A percentile compares a stretch with the other conserved stretches of the same genome.
Conservation (phyloP, 805 yeast species). For the Myxozyma nipponensis region DNA sequence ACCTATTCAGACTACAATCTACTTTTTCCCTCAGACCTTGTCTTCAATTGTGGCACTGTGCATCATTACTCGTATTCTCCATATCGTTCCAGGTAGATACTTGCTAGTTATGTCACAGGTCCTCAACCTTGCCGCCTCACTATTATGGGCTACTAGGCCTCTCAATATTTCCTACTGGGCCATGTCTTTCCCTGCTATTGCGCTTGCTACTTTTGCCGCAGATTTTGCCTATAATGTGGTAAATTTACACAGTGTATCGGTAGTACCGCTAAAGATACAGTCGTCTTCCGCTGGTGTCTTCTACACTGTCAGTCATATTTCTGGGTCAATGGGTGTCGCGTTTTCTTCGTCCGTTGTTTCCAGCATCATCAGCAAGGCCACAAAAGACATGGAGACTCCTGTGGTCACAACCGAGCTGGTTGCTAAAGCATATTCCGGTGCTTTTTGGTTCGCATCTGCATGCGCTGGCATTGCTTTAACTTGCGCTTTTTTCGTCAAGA, state of each 20-base stretch:
- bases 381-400: background rate
- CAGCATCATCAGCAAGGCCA: slow-evolving; percentile 26
- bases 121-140: slow-evolving; percentile 39
- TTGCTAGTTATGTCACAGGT: slow-evolving; percentile 39
- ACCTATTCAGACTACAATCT: slow-evolving; percentile 45
- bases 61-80: slow-evolving; percentile 48
- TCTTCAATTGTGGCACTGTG: slow-evolving; percentile 43
- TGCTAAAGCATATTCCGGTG: slow-evolving; percentile 23
- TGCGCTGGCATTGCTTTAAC: slow-evolving; percentile 33
- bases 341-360: slow-evolving; percentile 42
- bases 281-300: slow-evolving; percentile 50
- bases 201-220: slow-evolving; percentile 45
- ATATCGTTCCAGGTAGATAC: slow-evolving; percentile 42
- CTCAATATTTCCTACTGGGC: slow-evolving; percentile 42
- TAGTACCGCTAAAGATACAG: slow-evolving; percentile 42
- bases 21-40: slow-evolving; percentile 45
- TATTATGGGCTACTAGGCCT: slow-evolving; percentile 45
- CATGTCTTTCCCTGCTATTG: slow-evolving; percentile 46
- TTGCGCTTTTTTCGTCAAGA: slow-evolving; percentile 35
- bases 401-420: slow-evolving; percentile 2
- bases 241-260: slow-evolving; percentile 43
- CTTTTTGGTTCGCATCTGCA: slow-evolving; percentile 37
- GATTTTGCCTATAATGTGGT: slow-evolving; percentile 48
- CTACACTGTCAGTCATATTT: slow-evolving; percentile 44
- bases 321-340: slow-evolving; percentile 45